A percentile compares a stretch with the other conserved stretches of the same genome.
Conservation (phyloP, 768 basidiomycete species). For the Obba rivulosa region DNA sequence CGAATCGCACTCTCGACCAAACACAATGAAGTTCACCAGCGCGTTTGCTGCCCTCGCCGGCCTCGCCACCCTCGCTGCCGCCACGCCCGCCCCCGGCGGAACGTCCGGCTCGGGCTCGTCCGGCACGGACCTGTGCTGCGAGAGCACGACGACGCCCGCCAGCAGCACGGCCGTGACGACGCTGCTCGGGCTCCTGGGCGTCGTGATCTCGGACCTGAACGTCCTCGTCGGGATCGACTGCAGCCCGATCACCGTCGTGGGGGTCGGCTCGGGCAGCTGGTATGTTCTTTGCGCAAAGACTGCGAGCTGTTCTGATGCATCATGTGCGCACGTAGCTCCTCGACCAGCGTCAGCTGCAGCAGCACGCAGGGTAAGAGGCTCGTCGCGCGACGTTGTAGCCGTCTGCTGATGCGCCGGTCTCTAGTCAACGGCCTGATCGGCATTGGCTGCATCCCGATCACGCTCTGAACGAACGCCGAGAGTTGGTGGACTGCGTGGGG, state of each 20-base stretch:
- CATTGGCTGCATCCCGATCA: too few relatives aligned
- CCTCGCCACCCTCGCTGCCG: slow-evolving; percentile 3
- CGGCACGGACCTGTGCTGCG: slow-evolving; percentile 7
- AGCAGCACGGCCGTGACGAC: background rate
- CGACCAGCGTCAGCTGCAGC: too few relatives aligned
- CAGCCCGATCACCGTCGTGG: slow-evolving; percentile 14
- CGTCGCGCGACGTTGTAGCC: too few relatives aligned
- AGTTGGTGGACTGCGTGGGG: too few relatives aligned
- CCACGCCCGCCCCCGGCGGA: background rate
- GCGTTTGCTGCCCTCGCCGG: background rate
- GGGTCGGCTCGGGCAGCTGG: slow-evolving; percentile 5
- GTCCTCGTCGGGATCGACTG: slow-evolving; percentile 13
- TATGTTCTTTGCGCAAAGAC: too few relatives aligned
- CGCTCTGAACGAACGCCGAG: too few relatives aligned
- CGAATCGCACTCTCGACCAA: background rate
- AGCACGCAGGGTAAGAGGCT: too few relatives aligned
- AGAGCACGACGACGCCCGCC: background rate
- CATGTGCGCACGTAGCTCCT: too few relatives aligned
- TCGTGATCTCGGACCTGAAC: slow-evolving; percentile 13
- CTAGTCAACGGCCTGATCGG: too few relatives aligned
- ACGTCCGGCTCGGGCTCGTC: slow-evolving; percentile 1
- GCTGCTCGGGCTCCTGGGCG: slow-evolving; percentile 10
- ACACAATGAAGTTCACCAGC: too few relatives aligned
- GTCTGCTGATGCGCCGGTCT: too few relatives aligned
- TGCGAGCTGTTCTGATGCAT: too few relatives aligned